A percentile compares a stretch with the other conserved stretches of the same genome.
Conservation (phyloP, 768 basidiomycete genomes). For the Lactarius vividus region DNA sequence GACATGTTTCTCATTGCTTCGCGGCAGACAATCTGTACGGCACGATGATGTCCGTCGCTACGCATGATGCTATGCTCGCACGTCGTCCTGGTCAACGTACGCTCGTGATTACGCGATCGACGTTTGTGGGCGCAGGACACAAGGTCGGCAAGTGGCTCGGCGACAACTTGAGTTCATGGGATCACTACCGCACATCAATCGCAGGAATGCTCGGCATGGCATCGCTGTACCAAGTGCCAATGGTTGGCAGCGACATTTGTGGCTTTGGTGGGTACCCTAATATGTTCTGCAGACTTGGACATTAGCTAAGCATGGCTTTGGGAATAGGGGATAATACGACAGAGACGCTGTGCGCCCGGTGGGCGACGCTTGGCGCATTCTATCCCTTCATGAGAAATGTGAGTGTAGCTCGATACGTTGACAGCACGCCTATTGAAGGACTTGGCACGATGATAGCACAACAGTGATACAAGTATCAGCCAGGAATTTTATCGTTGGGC, state of each 20-base stretch:
- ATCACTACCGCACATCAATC: constrained; percentile 57
- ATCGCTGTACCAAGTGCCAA: constrained; percentile 62
- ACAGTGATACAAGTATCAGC: constrained; percentile 46
- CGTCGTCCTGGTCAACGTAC: constrained; percentile 60
- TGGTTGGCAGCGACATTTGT: constrained; percentile 77
- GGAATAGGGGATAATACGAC: constrained; percentile 54
- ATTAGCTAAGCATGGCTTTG: background rate
- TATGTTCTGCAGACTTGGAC: background rate
- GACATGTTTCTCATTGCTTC: background rate
- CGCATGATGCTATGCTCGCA: constrained; percentile 57
- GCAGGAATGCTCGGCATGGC: constrained; percentile 68
- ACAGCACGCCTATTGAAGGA: constrained; percentile 22
- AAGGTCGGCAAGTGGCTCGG: constrained; percentile 76
- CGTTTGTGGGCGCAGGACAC: constrained; percentile 64
- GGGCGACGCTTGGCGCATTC: constrained; percentile 77
- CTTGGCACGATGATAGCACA: constrained; percentile 42
- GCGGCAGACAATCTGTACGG: constrained; percentile 59
- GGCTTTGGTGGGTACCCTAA: constrained; percentile 48
- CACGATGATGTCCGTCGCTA: constrained; percentile 66
- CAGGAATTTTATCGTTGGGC: constrained; percentile 74
- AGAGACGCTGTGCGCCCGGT: constrained; percentile 67
- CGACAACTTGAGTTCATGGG: constrained; percentile 60
- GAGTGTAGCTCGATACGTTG: constrained; percentile 28
- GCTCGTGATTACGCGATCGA: constrained; percentile 70
- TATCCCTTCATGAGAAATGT: constrained; percentile 80